Percentiles rank a stretch among this genome's conserved stretches.
Evolutionary conservation across 83 land plant genomes (phyloP).

Genomic region (Picea abies): DNA sequence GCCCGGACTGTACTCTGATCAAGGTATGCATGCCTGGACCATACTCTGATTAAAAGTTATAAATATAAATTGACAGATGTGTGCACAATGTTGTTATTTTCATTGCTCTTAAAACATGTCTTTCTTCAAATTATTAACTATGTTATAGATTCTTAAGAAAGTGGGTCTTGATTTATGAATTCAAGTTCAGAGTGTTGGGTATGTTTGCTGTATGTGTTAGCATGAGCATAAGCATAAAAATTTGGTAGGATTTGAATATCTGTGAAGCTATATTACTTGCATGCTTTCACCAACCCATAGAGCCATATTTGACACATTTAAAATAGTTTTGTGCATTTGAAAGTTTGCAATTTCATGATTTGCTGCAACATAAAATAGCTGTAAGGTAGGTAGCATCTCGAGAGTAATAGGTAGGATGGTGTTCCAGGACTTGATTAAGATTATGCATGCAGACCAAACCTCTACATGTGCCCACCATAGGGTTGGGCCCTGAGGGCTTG

Average conservation of each 20-base stretch:
- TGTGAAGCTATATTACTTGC: too few species aligned
- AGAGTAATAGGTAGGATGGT: not conserved
- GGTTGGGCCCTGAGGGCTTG: not conserved
- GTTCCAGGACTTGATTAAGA: not conserved
- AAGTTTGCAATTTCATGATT: too few species aligned
- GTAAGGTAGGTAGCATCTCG: too few species aligned
- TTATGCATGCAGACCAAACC: not conserved
- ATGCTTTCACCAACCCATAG: too few species aligned
- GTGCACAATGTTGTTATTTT: not conserved
- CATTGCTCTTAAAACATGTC: not conserved
- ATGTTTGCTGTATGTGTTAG: too few species aligned
- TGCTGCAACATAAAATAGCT: too few species aligned
- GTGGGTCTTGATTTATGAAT: not conserved
- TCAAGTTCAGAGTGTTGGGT: not conserved
- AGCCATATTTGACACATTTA: too few species aligned
- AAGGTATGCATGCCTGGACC: constrained; percentile 32
- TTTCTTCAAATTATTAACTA: not conserved
- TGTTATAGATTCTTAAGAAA: not conserved
- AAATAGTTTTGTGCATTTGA: too few species aligned
- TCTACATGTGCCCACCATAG: too few species aligned
- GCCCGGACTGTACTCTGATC: constrained; percentile 49
- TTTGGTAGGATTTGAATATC: too few species aligned
- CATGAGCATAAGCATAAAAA: too few species aligned
- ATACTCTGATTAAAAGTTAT: not conserved
- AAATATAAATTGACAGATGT: not conserved